Conservation (phyloP, 2,329 filamentous ascomycete species). For the Chlorencoelia australis region DNA sequence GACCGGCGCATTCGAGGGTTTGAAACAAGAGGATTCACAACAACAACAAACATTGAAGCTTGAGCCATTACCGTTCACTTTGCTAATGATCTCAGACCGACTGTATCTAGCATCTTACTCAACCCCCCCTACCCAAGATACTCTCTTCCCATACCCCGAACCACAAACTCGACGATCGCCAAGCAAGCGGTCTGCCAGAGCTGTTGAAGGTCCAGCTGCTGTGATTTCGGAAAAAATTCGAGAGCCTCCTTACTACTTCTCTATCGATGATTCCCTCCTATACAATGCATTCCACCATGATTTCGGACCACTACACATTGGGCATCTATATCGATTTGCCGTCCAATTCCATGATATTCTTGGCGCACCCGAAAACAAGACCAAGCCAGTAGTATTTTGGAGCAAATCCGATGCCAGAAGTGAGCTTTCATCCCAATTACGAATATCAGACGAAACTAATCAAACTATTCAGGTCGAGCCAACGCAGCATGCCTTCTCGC, state of each 20-base stretch:
- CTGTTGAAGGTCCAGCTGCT: slow-evolving; percentile 46
- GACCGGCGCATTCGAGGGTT: slow-evolving; percentile 4
- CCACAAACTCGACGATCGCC: slow-evolving; percentile 50
- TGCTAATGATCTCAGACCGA: slow-evolving; percentile 56
- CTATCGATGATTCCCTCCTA: slow-evolving; percentile 79
- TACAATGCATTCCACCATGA: slow-evolving; percentile 99
- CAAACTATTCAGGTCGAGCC: slow-evolving; percentile 54
- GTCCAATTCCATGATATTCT: slow-evolving; percentile 93
- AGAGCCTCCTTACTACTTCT: slow-evolving; percentile 82
- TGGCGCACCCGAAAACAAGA: slow-evolving; percentile 81
- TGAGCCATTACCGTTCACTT: slow-evolving; percentile 17
- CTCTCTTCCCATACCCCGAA: slow-evolving; percentile 72
- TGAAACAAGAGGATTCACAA: not conserved
- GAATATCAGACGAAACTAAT: slow-evolving; percentile 15
- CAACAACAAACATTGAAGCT: slow-evolving; percentile 2
- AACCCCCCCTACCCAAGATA: slow-evolving; percentile 68
- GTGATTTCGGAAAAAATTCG: slow-evolving; percentile 36
- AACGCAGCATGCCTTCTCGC: slow-evolving; percentile 93
- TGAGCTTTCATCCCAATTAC: slow-evolving; percentile 36
- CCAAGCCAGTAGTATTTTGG: slow-evolving; percentile 90
- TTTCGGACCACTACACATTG: slow-evolving; percentile 95
- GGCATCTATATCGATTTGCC: slow-evolving; percentile 92
- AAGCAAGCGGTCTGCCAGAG: slow-evolving; percentile 64
- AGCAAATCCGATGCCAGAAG: slow-evolving; percentile 85
- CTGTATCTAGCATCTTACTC: slow-evolving; percentile 91